Evolutionary conservation across 768 basidiomycete genomes (phyloP).

Genomic region (Porphyrellus cyaneotinctus): DNA sequence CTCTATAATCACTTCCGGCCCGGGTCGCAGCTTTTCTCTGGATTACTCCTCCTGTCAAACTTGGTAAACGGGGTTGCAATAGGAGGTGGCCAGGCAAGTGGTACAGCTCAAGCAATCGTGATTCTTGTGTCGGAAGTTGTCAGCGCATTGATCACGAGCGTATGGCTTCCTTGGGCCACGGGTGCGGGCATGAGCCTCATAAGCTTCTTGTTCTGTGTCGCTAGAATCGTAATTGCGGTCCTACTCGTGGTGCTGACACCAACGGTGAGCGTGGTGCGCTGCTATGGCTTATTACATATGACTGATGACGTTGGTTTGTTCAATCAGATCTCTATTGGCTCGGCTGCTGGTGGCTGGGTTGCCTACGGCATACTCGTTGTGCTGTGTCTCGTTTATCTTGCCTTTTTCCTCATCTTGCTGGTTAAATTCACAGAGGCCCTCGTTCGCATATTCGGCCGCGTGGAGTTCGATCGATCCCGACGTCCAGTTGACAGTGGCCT

Average conservation of each 20-base stretch:
- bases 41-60: slow-evolving; percentile 76
- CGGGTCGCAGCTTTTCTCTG: slow-evolving; percentile 85
- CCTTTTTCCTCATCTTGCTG: slow-evolving; percentile 75
- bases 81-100: slow-evolving; percentile 85
- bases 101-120: slow-evolving; percentile 87
- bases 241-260: slow-evolving; percentile 87
- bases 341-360: slow-evolving; percentile 85
- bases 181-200: slow-evolving; percentile 96
- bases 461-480: slow-evolving; percentile 81
- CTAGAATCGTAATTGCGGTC: slow-evolving; percentile 85
- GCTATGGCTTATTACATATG: not conserved
- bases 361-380: slow-evolving; percentile 90
- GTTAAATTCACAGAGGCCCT: slow-evolving; percentile 82
- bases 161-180: slow-evolving; percentile 96
- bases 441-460: slow-evolving; percentile 69
- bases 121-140: slow-evolving; percentile 86
- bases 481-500: slow-evolving; percentile 83
- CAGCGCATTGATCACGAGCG: slow-evolving; percentile 81
- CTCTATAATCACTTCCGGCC: slow-evolving; percentile 94
- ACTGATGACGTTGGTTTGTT: slow-evolving; percentile 7
- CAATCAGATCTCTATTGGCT: slow-evolving; percentile 74
- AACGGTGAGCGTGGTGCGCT: slow-evolving; percentile 51
- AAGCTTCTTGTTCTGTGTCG: slow-evolving; percentile 89
- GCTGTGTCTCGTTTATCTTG: slow-evolving; percentile 74
- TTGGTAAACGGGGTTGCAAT: slow-evolving; percentile 79